These are phyloP conservation scores for Chenopodium formosanum DNA, from an alignment of 148 eudicot genomes.

Conservation along the genomic window DNA sequence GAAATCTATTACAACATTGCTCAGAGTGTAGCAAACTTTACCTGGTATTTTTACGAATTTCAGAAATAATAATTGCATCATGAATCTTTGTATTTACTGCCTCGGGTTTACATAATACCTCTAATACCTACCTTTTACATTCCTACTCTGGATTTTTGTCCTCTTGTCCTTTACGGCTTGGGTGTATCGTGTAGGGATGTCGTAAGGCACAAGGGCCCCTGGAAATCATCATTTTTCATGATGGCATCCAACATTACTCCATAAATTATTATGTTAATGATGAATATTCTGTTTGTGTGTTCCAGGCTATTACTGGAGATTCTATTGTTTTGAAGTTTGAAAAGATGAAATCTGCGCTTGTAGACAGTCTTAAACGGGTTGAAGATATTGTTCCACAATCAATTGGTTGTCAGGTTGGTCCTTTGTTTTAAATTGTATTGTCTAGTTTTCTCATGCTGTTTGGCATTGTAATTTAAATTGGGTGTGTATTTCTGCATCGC, in stretches of 20 bases:
- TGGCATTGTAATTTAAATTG: background rate
- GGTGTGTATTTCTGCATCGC: background rate
- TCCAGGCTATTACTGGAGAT: conserved; percentile 95
- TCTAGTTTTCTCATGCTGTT: background rate
- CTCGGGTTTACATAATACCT: background rate
- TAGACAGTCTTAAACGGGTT: conserved; percentile 76
- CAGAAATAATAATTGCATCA: background rate
- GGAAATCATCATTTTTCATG: background rate
- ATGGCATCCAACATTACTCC: background rate
- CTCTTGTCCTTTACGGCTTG: background rate
- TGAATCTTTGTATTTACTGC: background rate
- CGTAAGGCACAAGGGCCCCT: background rate
- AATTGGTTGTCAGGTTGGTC: conserved; percentile 79
- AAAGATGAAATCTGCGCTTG: conserved; percentile 75
- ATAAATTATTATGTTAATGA: too few species aligned
- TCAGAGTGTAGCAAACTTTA: conserved; percentile 91
- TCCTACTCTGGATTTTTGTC: background rate
- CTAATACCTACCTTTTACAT: background rate
- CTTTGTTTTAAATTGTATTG: conserved; percentile 5
- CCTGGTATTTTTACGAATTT: conserved; percentile 51
- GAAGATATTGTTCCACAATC: conserved; percentile 88
- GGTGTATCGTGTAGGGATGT: background rate
- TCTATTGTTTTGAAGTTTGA: conserved; percentile 86
- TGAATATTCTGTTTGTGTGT: conserved; percentile 24
- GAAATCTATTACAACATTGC: conserved; percentile 85